Conservation (phyloP, 2,329 filamentous ascomycete species). For the Cytospora piceae region DNA sequence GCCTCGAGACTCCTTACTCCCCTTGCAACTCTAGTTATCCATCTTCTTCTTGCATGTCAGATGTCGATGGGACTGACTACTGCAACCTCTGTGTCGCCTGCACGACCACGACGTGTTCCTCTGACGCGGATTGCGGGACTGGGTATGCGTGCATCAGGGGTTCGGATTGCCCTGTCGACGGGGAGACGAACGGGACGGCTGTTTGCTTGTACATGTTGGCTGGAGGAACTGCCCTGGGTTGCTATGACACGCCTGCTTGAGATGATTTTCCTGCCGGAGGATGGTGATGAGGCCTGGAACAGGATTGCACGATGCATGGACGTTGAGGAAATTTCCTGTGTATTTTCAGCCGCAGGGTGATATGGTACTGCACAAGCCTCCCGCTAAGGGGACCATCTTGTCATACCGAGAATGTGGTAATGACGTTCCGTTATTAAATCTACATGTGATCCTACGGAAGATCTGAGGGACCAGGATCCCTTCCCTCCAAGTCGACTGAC, state of each 20-base stretch:
- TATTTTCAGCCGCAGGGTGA: no score
- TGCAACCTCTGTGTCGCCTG: constrained; percentile 28
- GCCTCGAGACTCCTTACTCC: constrained; percentile 22
- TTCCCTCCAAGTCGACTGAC: neutral
- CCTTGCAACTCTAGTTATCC: constrained; percentile 27
- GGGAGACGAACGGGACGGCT: constrained; percentile 15
- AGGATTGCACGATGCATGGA: no score
- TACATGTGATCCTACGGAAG: no score
- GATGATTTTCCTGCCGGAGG: neutral
- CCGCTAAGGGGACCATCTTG: no score
- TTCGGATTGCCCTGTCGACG: constrained; percentile 24
- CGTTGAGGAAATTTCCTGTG: neutral
- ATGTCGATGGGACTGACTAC: constrained; percentile 25
- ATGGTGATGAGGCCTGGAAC: neutral
- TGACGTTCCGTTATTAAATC: no score
- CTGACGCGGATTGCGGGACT: constrained; percentile 24
- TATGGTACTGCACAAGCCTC: neutral
- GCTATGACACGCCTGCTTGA: constrained; percentile 15
- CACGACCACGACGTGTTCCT: constrained; percentile 15
- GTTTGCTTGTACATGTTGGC: constrained; percentile 29
- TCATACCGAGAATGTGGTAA: neutral
- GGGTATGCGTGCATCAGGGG: constrained; percentile 27
- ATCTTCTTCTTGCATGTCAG: constrained; percentile 22
- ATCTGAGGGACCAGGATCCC: neutral
- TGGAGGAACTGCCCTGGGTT: constrained; percentile 18